Conservation (phyloP, 169 alveolate species). For the Cryptosporidium xiaoi region DNA sequence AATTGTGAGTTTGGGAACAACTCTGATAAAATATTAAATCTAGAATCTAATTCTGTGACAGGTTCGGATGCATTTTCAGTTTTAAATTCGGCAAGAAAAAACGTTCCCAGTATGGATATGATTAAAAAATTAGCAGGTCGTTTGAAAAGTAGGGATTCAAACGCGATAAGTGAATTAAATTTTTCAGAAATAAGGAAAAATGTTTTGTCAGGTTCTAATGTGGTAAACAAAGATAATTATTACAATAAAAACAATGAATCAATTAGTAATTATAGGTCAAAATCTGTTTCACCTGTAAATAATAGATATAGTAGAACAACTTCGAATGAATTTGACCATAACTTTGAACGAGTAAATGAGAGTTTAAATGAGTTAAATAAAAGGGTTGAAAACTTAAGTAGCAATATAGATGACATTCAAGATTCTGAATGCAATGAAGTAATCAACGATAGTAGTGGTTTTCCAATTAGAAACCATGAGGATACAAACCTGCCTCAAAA, state of each 20-base stretch:
- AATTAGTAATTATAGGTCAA: background rate
- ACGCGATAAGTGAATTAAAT: constrained; percentile 42
- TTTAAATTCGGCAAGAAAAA: constrained; percentile 26
- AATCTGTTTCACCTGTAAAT: constrained; percentile 44
- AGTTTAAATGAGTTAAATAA: constrained; percentile 35
- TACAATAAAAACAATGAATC: background rate
- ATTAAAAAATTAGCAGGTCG: constrained; percentile 66
- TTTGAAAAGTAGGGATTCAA: constrained; percentile 53
- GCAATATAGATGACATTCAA: constrained; percentile 56
- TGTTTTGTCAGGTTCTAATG: background rate
- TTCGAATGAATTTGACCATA: constrained; percentile 3
- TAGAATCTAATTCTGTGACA: constrained; percentile 23
- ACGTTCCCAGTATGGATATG: constrained; percentile 47
- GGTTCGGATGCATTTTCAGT: constrained; percentile 63
- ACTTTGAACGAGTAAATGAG: constrained; percentile 42
- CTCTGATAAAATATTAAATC: background rate
- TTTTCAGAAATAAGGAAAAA: constrained; percentile 22
- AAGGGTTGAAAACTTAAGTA: constrained; percentile 57
- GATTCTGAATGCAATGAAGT: constrained; percentile 22
- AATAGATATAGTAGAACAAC: background rate
- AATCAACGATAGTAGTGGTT: background rate
- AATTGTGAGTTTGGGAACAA: too few relatives aligned
- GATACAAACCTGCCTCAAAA: background rate
- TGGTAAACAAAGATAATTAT: background rate
- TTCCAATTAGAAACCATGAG: background rate